Percentiles rank a stretch among this genome's conserved stretches.
These are phyloP conservation scores for Talaromyces nanjingensis DNA, from an alignment of 495 filamentous ascomycete genomes.

Conservation along the genomic window DNA sequence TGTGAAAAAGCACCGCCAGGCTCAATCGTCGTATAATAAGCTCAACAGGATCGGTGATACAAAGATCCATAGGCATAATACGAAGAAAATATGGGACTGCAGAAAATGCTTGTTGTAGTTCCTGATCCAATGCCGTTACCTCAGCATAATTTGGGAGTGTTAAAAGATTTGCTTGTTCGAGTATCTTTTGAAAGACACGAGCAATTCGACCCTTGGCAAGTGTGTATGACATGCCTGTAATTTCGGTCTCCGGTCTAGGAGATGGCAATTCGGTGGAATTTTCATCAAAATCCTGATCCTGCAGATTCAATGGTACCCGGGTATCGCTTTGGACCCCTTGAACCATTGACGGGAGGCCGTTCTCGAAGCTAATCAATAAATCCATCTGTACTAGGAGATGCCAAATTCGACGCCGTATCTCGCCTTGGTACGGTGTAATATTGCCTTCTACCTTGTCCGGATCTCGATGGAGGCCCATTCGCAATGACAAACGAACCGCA, in stretches of 20 bases:
- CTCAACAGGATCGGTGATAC: slow-evolving; percentile 65
- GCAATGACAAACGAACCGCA: slow-evolving; percentile 75
- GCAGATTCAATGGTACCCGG: slow-evolving; percentile 22
- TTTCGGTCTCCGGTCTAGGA: slow-evolving; percentile 23
- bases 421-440: slow-evolving; percentile 20
- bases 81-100: slow-evolving; percentile 63
- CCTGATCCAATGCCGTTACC: slow-evolving; percentile 65
- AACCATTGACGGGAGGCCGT: slow-evolving; percentile 30
- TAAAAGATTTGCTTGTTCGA: slow-evolving; percentile 36
- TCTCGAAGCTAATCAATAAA: slow-evolving; percentile 26
- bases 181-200: slow-evolving; percentile 32
- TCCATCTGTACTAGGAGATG: slow-evolving; percentile 36
- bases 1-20: slow-evolving; percentile 74
- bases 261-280: slow-evolving; percentile 19
- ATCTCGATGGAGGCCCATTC: slow-evolving; percentile 77
- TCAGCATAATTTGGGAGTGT: slow-evolving; percentile 63
- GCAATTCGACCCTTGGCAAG: slow-evolving; percentile 29
- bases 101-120: slow-evolving; percentile 59
- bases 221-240: slow-evolving; percentile 38
- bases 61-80: slow-evolving; percentile 62
- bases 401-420: slow-evolving; percentile 29
- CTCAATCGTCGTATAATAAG: slow-evolving; percentile 77
- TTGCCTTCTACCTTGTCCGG: slow-evolving; percentile 14
- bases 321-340: slow-evolving; percentile 25
- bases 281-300: slow-evolving; percentile 27